These are phyloP conservation scores for Hortiboletus rubellus DNA, from an alignment of 1,284 basidiomycete genomes.

Conservation along the genomic window DNA sequence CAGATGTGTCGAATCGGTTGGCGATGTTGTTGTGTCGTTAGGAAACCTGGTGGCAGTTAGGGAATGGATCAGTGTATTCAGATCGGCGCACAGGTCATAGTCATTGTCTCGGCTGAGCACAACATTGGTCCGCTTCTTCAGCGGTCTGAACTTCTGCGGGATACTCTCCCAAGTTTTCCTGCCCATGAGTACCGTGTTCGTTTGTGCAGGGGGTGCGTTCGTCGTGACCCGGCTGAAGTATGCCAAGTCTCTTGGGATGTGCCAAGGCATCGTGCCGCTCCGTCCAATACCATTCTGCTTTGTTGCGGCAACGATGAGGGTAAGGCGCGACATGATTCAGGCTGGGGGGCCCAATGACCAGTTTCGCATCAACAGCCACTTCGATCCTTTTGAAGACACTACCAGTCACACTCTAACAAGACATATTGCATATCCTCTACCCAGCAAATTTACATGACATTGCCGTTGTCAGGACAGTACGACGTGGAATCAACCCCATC, in stretches of 20 bases:
- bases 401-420: too few species aligned
- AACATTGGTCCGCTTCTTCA: constrained; percentile 77
- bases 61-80: not conserved
- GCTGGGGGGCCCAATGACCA: too few species aligned
- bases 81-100: constrained; percentile 62
- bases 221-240: constrained; percentile 88
- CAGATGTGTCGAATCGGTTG: constrained; percentile 15
- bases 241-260: constrained; percentile 85
- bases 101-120: constrained; percentile 71
- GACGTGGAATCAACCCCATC: constrained; percentile 52
- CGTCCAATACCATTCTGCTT: constrained; percentile 86
- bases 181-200: constrained; percentile 94
- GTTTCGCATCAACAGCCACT: too few species aligned
- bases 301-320: constrained; percentile 93
- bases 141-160: constrained; percentile 83
- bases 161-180: constrained; percentile 98
- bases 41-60: constrained; percentile 19
- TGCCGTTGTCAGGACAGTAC: not conserved
- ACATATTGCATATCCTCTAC: too few species aligned
- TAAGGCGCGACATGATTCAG: constrained; percentile 59
- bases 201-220: constrained; percentile 51
- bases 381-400: too few species aligned
- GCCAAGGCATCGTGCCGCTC: constrained; percentile 83
- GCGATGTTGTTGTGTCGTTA: not conserved
- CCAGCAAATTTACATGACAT: not conserved